Conservation (phyloP, 768 basidiomycete genomes). For the Hemileccinum impolitum region DNA sequence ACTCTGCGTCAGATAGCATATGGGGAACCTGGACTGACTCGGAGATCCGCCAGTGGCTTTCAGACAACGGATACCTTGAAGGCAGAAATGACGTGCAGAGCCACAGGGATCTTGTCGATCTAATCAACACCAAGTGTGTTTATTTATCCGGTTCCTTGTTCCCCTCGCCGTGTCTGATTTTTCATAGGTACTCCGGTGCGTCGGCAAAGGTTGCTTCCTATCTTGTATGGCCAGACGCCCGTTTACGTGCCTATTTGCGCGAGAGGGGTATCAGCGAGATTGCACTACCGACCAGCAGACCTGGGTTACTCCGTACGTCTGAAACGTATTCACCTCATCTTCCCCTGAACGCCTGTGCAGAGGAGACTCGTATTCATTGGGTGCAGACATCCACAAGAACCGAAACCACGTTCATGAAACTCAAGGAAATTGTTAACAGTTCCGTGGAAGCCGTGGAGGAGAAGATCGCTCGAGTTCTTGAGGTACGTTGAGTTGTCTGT, state of each 20-base stretch:
- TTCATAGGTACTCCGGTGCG: constrained; percentile 51
- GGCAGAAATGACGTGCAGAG: constrained; percentile 49
- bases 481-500: constrained; percentile 17
- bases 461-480: constrained; percentile 50
- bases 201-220: constrained; percentile 55
- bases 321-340: constrained; percentile 12
- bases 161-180: neutral
- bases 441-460: constrained; percentile 77
- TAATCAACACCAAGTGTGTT: constrained; percentile 66
- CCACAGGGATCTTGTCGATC: constrained; percentile 70
- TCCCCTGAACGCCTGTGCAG: constrained; percentile 30
- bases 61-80: constrained; percentile 65
- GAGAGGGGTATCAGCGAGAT: constrained; percentile 71
- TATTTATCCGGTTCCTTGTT: neutral
- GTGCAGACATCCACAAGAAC: constrained; percentile 59
- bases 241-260: constrained; percentile 85
- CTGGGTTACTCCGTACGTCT: constrained; percentile 69
- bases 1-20: constrained; percentile 56
- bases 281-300: constrained; percentile 59
- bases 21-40: constrained; percentile 72
- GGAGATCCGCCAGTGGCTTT: constrained; percentile 69
- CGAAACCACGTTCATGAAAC: constrained; percentile 53
- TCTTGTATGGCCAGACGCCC: constrained; percentile 88
- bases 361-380: constrained; percentile 79
- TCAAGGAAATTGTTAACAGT: constrained; percentile 63